Base-by-base conservation (phyloP, 139 green algal species). In the Microglena sp. region DNA sequence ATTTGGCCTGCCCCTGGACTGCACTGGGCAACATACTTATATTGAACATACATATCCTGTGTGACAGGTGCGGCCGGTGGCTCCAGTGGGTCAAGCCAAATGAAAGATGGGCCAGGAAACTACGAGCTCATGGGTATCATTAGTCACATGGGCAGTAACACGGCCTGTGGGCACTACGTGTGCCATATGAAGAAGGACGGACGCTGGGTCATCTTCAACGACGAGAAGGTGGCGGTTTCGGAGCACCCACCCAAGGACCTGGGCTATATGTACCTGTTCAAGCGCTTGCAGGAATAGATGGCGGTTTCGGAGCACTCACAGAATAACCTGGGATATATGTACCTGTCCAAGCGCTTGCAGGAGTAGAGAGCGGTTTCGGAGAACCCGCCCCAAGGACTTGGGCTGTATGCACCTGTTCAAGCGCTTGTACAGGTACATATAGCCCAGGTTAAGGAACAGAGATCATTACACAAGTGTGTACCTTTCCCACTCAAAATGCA, bases 241-340 rank as follows among this genome's bases (percentile, higher is more conserved):
- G 79, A 85, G 65, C 64, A 90, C 15, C 87, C 88, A 3, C 93
- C 92, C 1, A 72, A 68, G 26, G 89, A 91, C 56, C 78, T 95
- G 56, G 93, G 88, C 3, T 99, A 98, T 81, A 83, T 97, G 67
- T 99, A 99, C 78, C 45, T 98, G 3, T 98, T 85, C 81, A 80
- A 68, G 60, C 68, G 85, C 1, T 35, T 63, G 11, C 4, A 53
- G 32, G n/a, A 53, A 34, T 66, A 66, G 43, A 45, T 8, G 18
- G 53, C 18, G 0, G 64, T 86, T 24, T 89, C 71, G 29, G 79
- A 85, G 65, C 64, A 90, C 15, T 86, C 88, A 3, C 93, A 91
- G 1, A 72, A 68, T n/a, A 88, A 91, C 56, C 78, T 95, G 56
- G 93, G 88, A 2, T 99, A 98, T 81, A 83, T 97, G 67, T 99